Conservation (phyloP, 1,284 basidiomycete species). For the Ceratobasidium theobromae region DNA sequence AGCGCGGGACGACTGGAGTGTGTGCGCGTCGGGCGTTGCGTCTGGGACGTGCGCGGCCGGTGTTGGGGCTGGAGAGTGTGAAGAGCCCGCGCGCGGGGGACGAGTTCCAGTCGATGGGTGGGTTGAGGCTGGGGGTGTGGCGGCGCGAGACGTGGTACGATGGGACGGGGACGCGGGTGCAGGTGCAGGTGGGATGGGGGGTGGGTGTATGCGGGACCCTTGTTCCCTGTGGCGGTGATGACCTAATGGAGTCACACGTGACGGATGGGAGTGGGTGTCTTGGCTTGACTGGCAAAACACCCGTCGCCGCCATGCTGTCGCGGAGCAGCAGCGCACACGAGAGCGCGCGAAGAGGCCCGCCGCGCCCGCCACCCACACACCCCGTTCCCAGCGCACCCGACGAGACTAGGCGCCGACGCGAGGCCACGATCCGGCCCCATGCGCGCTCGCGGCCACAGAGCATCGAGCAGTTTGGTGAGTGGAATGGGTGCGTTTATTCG, state of each 20-base stretch:
- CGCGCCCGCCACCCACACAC: constrained; percentile 18
- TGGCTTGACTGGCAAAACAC: too few relatives aligned
- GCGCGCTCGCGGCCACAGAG: background rate
- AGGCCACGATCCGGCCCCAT: background rate
- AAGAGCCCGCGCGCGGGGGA: background rate
- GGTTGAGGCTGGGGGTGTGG: too few relatives aligned
- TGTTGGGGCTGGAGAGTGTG: background rate
- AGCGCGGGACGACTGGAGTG: too few relatives aligned
- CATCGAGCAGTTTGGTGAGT: background rate
- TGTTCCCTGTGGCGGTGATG: constrained; percentile 14
- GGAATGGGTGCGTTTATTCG: background rate
- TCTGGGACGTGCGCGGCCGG: background rate
- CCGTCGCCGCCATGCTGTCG: constrained; percentile 17
- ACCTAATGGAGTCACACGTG: constrained; percentile 15
- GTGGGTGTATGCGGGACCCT: constrained; percentile 5
- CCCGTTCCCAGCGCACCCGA: constrained; percentile 19
- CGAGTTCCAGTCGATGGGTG: too few relatives aligned
- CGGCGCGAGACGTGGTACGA: background rate
- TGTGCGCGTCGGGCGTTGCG: background rate
- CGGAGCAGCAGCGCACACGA: background rate
- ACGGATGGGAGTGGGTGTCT: background rate
- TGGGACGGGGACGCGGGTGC: background rate
- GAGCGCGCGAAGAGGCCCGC: constrained; percentile 9
- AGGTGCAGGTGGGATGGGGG: too few relatives aligned
- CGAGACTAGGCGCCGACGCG: background rate